Evolutionary conservation across 169 alveolate genomes (phyloP), one percentile per base, ranked within the genome.

Genomic region (Babesia divergens): DNA sequence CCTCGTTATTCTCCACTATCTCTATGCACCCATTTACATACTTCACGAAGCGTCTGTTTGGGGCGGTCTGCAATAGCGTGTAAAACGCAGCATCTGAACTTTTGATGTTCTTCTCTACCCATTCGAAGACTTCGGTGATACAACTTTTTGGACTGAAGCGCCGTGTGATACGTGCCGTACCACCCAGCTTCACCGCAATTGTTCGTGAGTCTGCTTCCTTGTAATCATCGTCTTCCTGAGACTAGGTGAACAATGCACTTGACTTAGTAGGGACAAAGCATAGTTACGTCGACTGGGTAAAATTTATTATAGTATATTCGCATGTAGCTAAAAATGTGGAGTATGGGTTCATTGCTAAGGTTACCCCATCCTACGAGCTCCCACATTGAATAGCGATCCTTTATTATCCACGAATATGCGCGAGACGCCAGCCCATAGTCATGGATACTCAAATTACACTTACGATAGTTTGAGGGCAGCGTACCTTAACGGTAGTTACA

Each of bases 21-120:
- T 79, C 87, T 14, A 79, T 62, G 20, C 81, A 58, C n/a, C 87
- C 87, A 34, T 65, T 68, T 32, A 37, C 0, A 34, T 79, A 79
- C 50, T 69, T 79, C 14, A 79, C 62, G 42, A 69, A 68, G 34
- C 68, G 66, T n/a, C 83, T 20, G 49, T 58, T 38, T 2, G 82
- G 87, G 5, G 22, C 67, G 5, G 82, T 66, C 34, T 79, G 87
- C n/a, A 79, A 26, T 43, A 79, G 28, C 5, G 55, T 55, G 35
- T 79, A 79, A 40, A 67, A 59, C 6, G 54, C 50, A 24, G 18
- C 72, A 29, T 65, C 85, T 7, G 46, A 16, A 18, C 18, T 54
- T n/a, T 38, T 24, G 14, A 76, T 26, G 38, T 53, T 14, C 35
- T 55, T 28, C 52, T 79, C 87, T 40, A 79, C 47, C 87, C 87